Evolutionary conservation across 805 yeast species (phyloP), one percentile per base, ranked within the genome.

Genomic region (Metschnikowia matae): DNA sequence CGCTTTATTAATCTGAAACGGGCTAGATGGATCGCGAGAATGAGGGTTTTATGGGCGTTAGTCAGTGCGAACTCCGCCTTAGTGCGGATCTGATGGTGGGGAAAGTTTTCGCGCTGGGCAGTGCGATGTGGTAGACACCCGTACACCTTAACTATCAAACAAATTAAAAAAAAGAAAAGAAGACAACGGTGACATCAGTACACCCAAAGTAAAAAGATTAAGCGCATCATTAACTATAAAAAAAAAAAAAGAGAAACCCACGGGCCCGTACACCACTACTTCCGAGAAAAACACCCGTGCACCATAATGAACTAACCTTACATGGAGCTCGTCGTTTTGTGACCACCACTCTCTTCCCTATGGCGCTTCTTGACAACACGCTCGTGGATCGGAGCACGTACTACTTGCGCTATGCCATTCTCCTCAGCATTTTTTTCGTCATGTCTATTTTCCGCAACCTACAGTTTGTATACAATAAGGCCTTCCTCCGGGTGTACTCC

Each of bases 401-500:
- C 43, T 54, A 51, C 52, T 15, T 46, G 36, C 39, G 51, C 32
- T 52, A 52, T 43, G 29, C 58, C 37, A 53, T 57, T 34, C 58
- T 61, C 83, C 68, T 85, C 34, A 52, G 73, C 18, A 55, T 85
- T 13, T 85, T 81, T 59, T 70, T 83, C 43, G 34, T 80, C 32
- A 81, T 82, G 63, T 81, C 89, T 10, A 64, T 81, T 29, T 73
- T 73, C 55, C 75, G 88, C 51, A 74, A 79, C 47, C 59, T 70
- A 51, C 80, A 83, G 57, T 83, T 67, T 57, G 61, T 77, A 20
- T 77, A 74, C 63, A 78, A 84, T 60, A 75, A 75, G 54, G 56
- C 77, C 40, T 74, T 78, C 52, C 75, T 89, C 54, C 79, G 81
- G 60, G 72, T 85, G 44, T 70, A 82, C 48, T 82, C 81, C 46